Evolutionary conservation across 1,284 basidiomycete genomes (phyloP).

Genomic region (Boletus hoseneyae): DNA sequence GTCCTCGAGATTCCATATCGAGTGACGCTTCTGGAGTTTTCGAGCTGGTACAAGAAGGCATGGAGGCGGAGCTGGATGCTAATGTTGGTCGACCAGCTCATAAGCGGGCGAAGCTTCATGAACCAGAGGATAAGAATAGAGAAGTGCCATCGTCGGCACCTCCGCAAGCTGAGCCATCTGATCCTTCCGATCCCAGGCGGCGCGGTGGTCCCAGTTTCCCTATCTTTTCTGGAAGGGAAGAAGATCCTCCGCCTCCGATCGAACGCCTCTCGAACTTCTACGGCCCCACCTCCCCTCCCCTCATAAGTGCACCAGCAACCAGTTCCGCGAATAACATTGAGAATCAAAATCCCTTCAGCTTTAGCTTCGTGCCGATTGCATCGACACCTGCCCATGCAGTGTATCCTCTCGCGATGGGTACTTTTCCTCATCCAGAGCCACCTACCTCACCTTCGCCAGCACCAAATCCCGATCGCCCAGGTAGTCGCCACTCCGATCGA

Average conservation of each 20-base stretch:
- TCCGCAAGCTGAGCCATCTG: slow-evolving; percentile 7
- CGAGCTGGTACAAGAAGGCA: slow-evolving; percentile 40
- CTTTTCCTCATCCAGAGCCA: slow-evolving; percentile 61
- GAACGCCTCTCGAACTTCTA: slow-evolving; percentile 52
- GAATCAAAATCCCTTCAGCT: slow-evolving; percentile 54
- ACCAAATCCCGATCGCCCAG: slow-evolving; percentile 36
- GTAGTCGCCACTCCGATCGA: slow-evolving; percentile 34
- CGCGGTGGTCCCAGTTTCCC: slow-evolving; percentile 37
- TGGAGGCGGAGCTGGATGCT: slow-evolving; percentile 37
- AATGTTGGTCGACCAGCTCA: slow-evolving; percentile 43
- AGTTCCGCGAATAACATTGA: slow-evolving; percentile 48
- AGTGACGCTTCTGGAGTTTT: slow-evolving; percentile 40
- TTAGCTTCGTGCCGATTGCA: slow-evolving; percentile 48
- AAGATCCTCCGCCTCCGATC: slow-evolving; percentile 47
- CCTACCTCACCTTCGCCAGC: slow-evolving; percentile 69
- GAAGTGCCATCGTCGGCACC: slow-evolving; percentile 7
- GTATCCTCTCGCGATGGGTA: slow-evolving; percentile 40
- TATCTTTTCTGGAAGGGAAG: slow-evolving; percentile 42
- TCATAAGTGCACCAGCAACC: slow-evolving; percentile 34
- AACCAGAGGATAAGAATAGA: slow-evolving; percentile 10
- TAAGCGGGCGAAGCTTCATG: slow-evolving; percentile 46
- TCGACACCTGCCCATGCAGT: slow-evolving; percentile 47
- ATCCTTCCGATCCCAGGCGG: slow-evolving; percentile 6
- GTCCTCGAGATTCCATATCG: slow-evolving; percentile 48
- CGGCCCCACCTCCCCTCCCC: slow-evolving; percentile 36